A percentile compares a stretch with the other conserved stretches of the same genome.
These are phyloP conservation scores for Haplographium delicatum DNA, from an alignment of 495 filamentous ascomycete genomes.

Conservation along the genomic window DNA sequence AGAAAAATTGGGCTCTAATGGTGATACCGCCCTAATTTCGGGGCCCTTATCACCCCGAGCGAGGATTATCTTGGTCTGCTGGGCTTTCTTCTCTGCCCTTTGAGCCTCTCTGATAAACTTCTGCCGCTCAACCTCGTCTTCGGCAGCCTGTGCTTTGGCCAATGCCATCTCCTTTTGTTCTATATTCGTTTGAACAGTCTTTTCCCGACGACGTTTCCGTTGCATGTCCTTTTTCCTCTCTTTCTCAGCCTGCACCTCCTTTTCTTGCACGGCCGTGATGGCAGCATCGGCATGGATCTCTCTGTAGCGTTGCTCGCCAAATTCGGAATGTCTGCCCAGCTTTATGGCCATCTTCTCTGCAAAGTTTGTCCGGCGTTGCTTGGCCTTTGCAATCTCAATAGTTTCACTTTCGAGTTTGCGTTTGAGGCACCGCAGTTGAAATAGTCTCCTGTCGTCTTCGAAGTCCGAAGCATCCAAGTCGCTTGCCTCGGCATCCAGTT, in stretches of 20 bases:
- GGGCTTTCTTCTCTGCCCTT: conserved; percentile 81
- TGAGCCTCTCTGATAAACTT: conserved; percentile 76
- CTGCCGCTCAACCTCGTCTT: conserved; percentile 72
- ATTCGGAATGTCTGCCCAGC: conserved; percentile 38
- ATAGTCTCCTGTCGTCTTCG: conserved; percentile 50
- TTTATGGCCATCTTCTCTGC: conserved; percentile 29
- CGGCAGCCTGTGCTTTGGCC: conserved; percentile 63
- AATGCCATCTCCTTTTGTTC: conserved; percentile 81
- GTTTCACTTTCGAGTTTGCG: conserved; percentile 55
- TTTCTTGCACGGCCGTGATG: conserved; percentile 77
- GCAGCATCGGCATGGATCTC: conserved; percentile 55
- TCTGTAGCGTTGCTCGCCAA: conserved; percentile 46
- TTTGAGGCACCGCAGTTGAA: conserved; percentile 49
- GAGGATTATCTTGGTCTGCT: conserved; percentile 73
- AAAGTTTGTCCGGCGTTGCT: conserved; percentile 43
- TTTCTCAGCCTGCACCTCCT: conserved; percentile 90
- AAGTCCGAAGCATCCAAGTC: conserved; percentile 62
- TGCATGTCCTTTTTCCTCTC: conserved; percentile 99
- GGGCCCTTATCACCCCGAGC: conserved; percentile 79
- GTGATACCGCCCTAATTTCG: conserved; percentile 68
- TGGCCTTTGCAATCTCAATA: conserved; percentile 52
- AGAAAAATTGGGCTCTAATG: conserved; percentile 75
- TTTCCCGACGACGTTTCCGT: conserved; percentile 91
- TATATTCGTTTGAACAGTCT: conserved; percentile 80
- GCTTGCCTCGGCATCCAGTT: conserved; percentile 65